Evolutionary conservation across 768 basidiomycete genomes (phyloP).

Genomic region (Hirschioporus abietinus): DNA sequence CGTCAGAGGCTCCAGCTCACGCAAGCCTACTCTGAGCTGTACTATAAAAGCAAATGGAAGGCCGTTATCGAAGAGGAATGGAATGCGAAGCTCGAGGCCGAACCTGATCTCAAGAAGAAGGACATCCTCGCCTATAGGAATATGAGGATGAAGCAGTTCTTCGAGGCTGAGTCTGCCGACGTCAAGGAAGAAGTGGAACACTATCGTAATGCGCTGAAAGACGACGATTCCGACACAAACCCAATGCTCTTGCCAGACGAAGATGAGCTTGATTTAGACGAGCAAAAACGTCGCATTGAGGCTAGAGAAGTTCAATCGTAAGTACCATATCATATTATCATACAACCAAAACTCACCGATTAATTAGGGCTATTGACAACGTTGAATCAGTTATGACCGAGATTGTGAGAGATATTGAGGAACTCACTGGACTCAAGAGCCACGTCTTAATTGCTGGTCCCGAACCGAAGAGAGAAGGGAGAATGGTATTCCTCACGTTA

Average conservation of each 20-base stretch:
- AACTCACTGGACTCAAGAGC: neutral
- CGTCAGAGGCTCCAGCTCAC: neutral
- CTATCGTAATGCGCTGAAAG: neutral
- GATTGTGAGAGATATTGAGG: neutral
- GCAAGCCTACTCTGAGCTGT: slow-evolving; percentile 1
- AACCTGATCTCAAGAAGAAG: neutral
- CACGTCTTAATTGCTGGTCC: neutral
- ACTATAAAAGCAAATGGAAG: neutral
- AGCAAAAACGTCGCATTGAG: neutral
- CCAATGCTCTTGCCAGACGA: neutral
- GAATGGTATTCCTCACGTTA: neutral
- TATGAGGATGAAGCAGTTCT: neutral
- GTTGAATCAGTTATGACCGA: neutral
- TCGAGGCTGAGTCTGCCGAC: neutral
- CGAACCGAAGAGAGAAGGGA: neutral
- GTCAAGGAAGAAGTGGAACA: slow-evolving; percentile 2
- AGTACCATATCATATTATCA: neutral
- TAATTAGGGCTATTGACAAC: neutral
- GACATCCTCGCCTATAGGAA: neutral
- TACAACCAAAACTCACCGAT: neutral
- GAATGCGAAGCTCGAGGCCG: neutral
- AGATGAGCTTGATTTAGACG: neutral
- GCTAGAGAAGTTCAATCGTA: neutral
- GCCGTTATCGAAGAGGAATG: slow-evolving; percentile 1
- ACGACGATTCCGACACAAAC: neutral